Evolutionary conservation across 441 rosid species (phyloP), one percentile per base, ranked within the genome.

Genomic region (Populus hybrid): DNA sequence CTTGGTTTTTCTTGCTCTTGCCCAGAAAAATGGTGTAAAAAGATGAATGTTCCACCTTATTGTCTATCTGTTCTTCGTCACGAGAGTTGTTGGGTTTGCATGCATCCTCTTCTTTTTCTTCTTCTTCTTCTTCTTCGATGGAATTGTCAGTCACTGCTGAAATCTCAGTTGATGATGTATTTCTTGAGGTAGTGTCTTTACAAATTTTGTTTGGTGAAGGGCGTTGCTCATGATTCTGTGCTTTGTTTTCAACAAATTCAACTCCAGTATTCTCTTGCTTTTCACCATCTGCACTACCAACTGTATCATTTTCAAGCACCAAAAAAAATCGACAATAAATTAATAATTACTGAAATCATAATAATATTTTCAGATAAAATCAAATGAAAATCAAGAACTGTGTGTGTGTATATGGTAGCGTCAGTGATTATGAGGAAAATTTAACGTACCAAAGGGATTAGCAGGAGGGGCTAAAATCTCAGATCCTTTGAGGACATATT

Each of bases 401-500:
- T 30, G 32, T 30, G 4, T 30, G 32, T 30, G 64, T 30, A 3
- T 30, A 30, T 30, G 32, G 32, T 30, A 30, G 32, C 32, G 4
- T 30, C 32, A 30, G 32, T 30, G 14, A 10, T 42, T 42, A 42
- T 11, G 5, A 10, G 50, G 50, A 42, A 42, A 3, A 42, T 42
- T 42, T 42, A 16, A 16, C 61, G 3, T 82, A 90, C 89, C 88
- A 3, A 61, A 68, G 32, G 71, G 76, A 30, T 76, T 10, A 67
- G 71, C 65, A 53, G 78, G 68, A 16, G 79, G 42, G 50, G 16
- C 50, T 4, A 76, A 61, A 38, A 86, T 86, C 72, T 86, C 82
- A 38, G 94, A 93, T 80, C 98, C 98, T 86, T 91, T 85, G 67
- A 93, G 88, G 9, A 93, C 87, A 72, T 90, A 93, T 82, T 91